Evolutionary conservation across 163 green algal species (phyloP), one percentile per base, ranked within the genome.

Genomic region (Smithsoniella earleae): DNA sequence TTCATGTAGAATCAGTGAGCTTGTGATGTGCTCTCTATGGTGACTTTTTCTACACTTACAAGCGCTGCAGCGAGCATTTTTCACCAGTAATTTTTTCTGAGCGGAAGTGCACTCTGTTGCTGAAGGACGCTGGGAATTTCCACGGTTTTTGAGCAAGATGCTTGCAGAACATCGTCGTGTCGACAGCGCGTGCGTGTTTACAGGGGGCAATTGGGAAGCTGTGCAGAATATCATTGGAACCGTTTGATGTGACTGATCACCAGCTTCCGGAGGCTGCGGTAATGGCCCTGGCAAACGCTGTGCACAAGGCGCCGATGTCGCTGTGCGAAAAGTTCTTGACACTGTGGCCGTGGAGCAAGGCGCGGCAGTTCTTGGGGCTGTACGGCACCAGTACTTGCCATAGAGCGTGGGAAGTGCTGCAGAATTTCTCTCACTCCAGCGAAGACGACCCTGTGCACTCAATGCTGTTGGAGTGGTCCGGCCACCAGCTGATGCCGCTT

Each of bases 401-500:
- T 10, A 33, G 25, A 8, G 25, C 58, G 58, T 69, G 58, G 58
- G 25, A 36, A 3, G 22, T 69, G 8, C 58, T 69, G 27, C 58
- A 69, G 58, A 69, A 69, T 31, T 31, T 69, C 25, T 69, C 58
- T 18, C 20, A 69, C 58, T 69, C 58, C 27, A 69, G 58, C 58
- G 58, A 69, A 30, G 58, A 43, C n/a, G n/a, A 30, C 16, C 58
- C 58, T 18, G 25, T 69, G 16, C 58, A 69, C 8, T 31, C 30
- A 5, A 18, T 31, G 16, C 30, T 69, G 58, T 31, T 69, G 58
- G 16, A 69, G 58, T 69, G 58, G 58, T 33, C 58, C 8, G 30
- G 20, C 30, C 30, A 33, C 30, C 30, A 34, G n/a, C 58, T 69
- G n/a, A 30, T 69, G 58, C 25, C n/a, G 16, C 18, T 69, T 6